Evolutionary conservation across 768 basidiomycete genomes (phyloP).

Genomic region (Gyrodon lividus): DNA sequence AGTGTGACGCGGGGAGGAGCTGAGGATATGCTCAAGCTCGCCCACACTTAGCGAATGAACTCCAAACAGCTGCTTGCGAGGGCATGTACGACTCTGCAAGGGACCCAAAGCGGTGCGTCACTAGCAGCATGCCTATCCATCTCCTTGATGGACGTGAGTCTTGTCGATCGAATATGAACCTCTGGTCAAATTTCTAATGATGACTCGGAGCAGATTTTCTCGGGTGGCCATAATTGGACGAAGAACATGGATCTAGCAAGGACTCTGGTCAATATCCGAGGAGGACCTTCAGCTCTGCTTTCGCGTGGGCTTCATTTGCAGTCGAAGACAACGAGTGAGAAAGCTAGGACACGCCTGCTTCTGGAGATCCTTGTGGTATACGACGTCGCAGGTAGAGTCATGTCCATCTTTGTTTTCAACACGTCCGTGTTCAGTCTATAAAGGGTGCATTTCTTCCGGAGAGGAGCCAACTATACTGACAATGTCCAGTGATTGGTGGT

Average conservation of each 20-base stretch:
- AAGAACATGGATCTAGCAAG: slow-evolving; percentile 39
- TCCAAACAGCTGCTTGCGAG: slow-evolving; percentile 34
- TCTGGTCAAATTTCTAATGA: slow-evolving; percentile 11
- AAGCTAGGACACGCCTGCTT: slow-evolving; percentile 36
- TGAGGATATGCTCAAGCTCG: slow-evolving; percentile 36
- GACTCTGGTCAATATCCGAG: slow-evolving; percentile 39
- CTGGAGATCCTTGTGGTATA: slow-evolving; percentile 45
- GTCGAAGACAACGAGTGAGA: slow-evolving; percentile 24
- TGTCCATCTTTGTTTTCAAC: slow-evolving; percentile 8
- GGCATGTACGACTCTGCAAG: slow-evolving; percentile 31
- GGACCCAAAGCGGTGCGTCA: slow-evolving; percentile 28
- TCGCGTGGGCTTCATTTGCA: slow-evolving; percentile 31
- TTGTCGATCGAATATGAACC: slow-evolving; percentile 6
- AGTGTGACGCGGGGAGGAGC: slow-evolving; percentile 19
- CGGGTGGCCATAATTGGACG: slow-evolving; percentile 38
- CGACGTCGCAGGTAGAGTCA: slow-evolving; percentile 41
- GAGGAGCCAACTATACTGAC: slow-evolving; percentile 36
- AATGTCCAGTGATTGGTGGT: slow-evolving; percentile 40
- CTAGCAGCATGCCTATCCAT: slow-evolving; percentile 30
- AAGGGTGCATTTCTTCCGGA: slow-evolving; percentile 37
- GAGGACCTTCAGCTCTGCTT: slow-evolving; percentile 39
- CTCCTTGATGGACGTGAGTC: slow-evolving; percentile 38
- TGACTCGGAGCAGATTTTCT: slow-evolving; percentile 40
- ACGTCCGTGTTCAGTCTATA: slow-evolving; percentile 11
- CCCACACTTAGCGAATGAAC: slow-evolving; percentile 33